Base-by-base conservation (phyloP, 176 grass and related monocot species). In the Echinochloa phyllopogon region DNA sequence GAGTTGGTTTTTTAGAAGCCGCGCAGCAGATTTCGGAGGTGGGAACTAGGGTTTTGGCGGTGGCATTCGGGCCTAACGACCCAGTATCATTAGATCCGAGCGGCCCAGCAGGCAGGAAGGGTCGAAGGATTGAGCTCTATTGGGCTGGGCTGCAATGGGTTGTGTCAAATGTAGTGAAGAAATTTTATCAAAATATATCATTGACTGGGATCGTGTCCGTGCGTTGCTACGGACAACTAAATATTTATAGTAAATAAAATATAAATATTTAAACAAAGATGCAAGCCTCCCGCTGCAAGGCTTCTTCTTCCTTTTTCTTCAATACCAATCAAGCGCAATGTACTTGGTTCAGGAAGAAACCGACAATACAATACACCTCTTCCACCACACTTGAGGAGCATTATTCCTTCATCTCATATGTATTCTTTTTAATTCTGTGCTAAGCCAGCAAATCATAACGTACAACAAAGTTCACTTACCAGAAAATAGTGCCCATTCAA, bases 1-100 rank as follows among this genome's bases (percentile, higher is more conserved):
- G 41, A 23, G 8, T 6, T 12, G 53, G 21, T 6, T 56, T 6
- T 33, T 39, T 14, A 0, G 17, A 25, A 64, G 77, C 17, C n/a
- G 52, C 43, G 47, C 69, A 60, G 66, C 42, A 0, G 0, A 39
- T 72, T 65, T 72, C 29, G 65, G 64, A 12, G 6, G 5, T 12
- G 25, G n/a, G 12, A 12, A 61, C 59, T 85, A 77, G 83, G 83
- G 75, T 85, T 85, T 78, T 78, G 52, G 41, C 11, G 39, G 51
- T n/a, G 72, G 21, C 57, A 25, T 24, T 55, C 57, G n/a, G 8
- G 57, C 57, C 21, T 21, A 55, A 20, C 17, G 52, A 8, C 52
- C 52, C 52, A 55, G 14, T 51, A 16, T 5, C 49, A 4, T 51
- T 51, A 0, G 13, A 51, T 16, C 49, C 15, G 33, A 68, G n/a